Evolutionary conservation across 768 basidiomycete species (phyloP).

Genomic region (Lanmaoa pseudosensibilis): DNA sequence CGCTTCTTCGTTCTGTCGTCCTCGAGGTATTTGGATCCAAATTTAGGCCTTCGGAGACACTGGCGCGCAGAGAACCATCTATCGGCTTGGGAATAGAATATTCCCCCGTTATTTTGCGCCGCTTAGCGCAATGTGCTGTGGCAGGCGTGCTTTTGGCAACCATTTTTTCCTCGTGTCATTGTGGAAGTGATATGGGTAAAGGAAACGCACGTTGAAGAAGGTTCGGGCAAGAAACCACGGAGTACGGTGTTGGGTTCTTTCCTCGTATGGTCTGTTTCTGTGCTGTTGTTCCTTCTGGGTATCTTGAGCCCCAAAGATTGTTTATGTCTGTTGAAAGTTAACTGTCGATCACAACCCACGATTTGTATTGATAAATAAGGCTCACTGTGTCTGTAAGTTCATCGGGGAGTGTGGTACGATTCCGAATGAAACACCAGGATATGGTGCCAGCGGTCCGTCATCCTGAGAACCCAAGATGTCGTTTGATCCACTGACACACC

Average conservation of each 20-base stretch:
- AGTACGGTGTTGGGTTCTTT: neutral
- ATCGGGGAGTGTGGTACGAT: neutral
- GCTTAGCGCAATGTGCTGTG: constrained; percentile 2
- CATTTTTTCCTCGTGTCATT: neutral
- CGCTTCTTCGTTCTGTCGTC: constrained; percentile 3
- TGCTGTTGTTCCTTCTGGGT: neutral
- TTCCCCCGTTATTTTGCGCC: constrained; percentile 1
- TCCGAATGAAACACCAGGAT: neutral
- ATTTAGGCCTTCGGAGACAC: neutral
- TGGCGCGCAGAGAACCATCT: neutral
- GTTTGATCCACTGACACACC: neutral
- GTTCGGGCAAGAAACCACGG: neutral
- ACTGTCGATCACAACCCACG: neutral
- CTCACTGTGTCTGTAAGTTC: constrained; percentile 12
- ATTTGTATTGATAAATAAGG: neutral
- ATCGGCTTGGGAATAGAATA: neutral
- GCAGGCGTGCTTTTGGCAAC: neutral
- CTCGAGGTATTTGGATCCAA: neutral
- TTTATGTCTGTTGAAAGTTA: constrained; percentile 8
- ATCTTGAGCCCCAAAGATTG: neutral
- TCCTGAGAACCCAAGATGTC: neutral
- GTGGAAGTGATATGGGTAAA: neutral
- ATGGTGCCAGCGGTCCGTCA: neutral
- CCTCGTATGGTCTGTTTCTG: neutral
- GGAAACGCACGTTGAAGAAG: constrained; percentile 16